These are phyloP conservation scores for Fusarium sororula DNA, from an alignment of 2,329 filamentous ascomycete genomes.

Conservation along the genomic window DNA sequence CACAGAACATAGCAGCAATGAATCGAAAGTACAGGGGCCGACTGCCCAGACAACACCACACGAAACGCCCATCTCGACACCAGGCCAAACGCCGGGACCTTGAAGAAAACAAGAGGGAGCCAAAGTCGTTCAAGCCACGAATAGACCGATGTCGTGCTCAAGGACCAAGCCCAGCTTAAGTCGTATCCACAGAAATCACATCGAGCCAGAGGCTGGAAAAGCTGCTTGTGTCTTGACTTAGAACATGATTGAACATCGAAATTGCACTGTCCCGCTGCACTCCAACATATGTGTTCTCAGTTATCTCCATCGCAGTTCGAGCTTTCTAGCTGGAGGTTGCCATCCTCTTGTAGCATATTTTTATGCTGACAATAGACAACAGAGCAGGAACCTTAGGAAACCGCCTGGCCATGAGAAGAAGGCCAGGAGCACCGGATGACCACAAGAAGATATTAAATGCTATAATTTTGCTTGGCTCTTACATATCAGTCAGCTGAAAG, in stretches of 20 bases:
- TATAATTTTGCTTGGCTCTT: background rate
- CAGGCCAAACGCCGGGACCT: background rate
- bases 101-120: background rate
- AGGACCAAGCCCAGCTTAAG: background rate
- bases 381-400: background rate
- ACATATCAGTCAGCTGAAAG: background rate
- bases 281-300: background rate
- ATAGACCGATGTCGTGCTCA: background rate
- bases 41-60: background rate
- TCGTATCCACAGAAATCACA: background rate
- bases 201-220: background rate
- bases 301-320: background rate
- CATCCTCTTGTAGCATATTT: background rate
- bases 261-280: background rate
- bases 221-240: background rate
- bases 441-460: background rate
- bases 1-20: constrained; percentile 14
- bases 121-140: background rate
- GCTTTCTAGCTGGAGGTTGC: background rate
- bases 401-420: background rate
- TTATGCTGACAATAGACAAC: background rate
- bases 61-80: background rate
- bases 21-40: constrained; percentile 1
- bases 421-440: background rate
- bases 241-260: background rate